Conservation (phyloP, 2,329 filamentous ascomycete species). For the Diaporthe aspalathi region DNA sequence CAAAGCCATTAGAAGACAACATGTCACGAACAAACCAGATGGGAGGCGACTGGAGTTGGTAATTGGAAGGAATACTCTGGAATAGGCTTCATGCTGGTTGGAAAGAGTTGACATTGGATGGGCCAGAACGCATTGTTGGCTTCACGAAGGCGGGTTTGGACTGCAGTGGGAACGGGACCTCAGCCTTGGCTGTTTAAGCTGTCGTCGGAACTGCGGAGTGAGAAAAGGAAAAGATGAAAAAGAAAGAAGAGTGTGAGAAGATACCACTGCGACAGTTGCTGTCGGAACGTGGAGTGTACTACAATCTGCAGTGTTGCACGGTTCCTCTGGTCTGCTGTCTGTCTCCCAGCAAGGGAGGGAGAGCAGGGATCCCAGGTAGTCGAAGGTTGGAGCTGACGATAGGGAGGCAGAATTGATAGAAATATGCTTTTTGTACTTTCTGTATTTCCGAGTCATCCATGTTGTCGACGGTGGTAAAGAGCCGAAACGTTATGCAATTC, state of each 20-base stretch:
- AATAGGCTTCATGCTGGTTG: constrained; percentile 22
- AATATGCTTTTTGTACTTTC: constrained; percentile 3
- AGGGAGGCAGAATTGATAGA: constrained; percentile 33
- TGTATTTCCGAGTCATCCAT: background rate
- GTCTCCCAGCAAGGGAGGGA: background rate
- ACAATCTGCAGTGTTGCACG: background rate
- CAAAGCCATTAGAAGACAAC: background rate
- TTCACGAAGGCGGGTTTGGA: background rate
- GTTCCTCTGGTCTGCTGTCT: background rate
- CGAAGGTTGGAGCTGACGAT: background rate
- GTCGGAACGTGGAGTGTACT: constrained; percentile 8
- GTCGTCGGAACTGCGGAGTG: background rate
- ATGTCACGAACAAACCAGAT: background rate
- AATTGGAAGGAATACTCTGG: background rate
- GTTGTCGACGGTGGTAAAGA: background rate
- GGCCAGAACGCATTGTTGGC: background rate
- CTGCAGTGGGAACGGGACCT: background rate
- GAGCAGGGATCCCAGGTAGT: background rate
- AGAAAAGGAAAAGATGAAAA: background rate
- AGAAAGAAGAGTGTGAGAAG: background rate
- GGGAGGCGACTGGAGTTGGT: background rate
- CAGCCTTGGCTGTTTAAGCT: constrained; percentile 2
- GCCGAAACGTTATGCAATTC: background rate
- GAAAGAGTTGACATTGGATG: constrained; percentile 11
- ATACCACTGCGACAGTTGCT: background rate